Percentiles rank a stretch among this genome's conserved stretches.
Evolutionary conservation across 306 rosid species (phyloP).

Genomic region (Castanea mollissima): DNA sequence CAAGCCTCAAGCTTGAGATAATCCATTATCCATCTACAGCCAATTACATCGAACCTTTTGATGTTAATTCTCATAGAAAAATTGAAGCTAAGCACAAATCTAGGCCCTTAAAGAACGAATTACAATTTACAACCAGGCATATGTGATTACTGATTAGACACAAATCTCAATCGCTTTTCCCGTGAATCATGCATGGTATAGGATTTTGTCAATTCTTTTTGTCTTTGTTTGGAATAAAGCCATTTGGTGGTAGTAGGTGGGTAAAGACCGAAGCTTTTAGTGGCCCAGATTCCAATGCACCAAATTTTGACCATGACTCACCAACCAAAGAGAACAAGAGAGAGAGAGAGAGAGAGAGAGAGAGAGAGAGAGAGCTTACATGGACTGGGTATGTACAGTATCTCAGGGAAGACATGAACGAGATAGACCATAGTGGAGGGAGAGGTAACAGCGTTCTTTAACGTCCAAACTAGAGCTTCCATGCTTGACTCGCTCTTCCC

Average conservation of each 20-base stretch:
- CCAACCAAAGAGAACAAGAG: neutral
- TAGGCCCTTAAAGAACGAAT: neutral
- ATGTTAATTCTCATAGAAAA: neutral
- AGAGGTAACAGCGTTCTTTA: slow-evolving; percentile 36
- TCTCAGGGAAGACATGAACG: slow-evolving; percentile 65
- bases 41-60: neutral
- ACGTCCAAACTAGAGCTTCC: slow-evolving; percentile 62
- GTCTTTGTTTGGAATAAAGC: neutral
- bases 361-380: slow-evolving; percentile 37
- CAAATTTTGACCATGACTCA: slow-evolving; percentile 10
- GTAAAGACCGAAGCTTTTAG: neutral
- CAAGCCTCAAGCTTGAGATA: neutral
- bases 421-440: slow-evolving; percentile 49
- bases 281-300: slow-evolving; percentile 1
- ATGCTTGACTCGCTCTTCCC: slow-evolving; percentile 57
- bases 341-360: neutral
- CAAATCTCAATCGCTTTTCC: neutral
- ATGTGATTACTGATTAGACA: neutral
- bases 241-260: neutral
- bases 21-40: neutral
- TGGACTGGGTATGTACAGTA: slow-evolving; percentile 62
- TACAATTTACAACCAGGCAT: neutral
- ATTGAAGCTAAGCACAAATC: neutral
- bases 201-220: neutral
- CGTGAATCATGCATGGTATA: neutral